Conservation (phyloP, 2,329 filamentous ascomycete species). For the Penicillium sp. region DNA sequence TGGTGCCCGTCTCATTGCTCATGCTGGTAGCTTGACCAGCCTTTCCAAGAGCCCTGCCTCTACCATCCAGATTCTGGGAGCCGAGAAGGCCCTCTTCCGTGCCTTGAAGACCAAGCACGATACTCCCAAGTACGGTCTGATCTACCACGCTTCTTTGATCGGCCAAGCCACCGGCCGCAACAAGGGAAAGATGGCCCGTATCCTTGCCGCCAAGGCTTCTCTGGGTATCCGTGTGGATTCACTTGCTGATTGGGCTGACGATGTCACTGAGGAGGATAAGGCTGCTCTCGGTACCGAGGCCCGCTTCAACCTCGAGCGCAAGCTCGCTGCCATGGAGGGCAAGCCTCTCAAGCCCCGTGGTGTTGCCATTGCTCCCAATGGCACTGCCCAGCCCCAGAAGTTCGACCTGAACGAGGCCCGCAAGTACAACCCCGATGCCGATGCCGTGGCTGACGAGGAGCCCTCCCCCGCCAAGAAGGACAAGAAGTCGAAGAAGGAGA, state of each 20-base stretch:
- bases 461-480: conserved; percentile 43
- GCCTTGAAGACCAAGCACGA: conserved; percentile 99
- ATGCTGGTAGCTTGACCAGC: conserved; percentile 90
- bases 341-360: conserved; percentile 80
- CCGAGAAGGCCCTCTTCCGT: conserved; percentile 97
- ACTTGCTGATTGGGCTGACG: conserved; percentile 72
- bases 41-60: conserved; percentile 92
- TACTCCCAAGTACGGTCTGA: conserved; percentile 95
- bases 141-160: conserved; percentile 89
- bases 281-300: conserved; percentile 69
- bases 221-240: conserved; percentile 92
- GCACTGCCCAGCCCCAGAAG: conserved; percentile 67
- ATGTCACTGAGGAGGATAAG: conserved; percentile 85
- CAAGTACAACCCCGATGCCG: conserved; percentile 93
- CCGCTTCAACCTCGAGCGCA: conserved; percentile 49
- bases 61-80: conserved; percentile 96
- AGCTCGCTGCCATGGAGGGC: conserved; percentile 68
- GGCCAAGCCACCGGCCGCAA: conserved; percentile 97
- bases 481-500: conserved; percentile 46
- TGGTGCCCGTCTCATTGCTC: conserved; percentile 89
- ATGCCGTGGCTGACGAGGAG: conserved; percentile 70
- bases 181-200: conserved; percentile 98
- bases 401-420: conserved; percentile 81
- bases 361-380: conserved; percentile 71
- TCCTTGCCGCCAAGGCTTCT: conserved; percentile 89